phyloP scores from a whole-genome alignment of 768 basidiomycete genomes.

The Suillus subaureus region DNA sequence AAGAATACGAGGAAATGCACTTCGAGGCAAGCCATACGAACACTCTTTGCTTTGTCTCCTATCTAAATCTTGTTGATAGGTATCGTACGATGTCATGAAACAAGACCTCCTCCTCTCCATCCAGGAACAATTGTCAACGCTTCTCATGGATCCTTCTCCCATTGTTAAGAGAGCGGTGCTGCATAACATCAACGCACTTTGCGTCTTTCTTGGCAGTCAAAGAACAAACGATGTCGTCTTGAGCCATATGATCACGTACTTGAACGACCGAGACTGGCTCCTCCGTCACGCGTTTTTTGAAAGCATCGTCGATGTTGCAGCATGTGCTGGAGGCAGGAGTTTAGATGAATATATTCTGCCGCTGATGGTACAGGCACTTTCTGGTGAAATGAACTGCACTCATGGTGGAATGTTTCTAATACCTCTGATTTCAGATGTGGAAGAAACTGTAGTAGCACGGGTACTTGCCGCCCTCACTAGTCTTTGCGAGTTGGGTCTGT shows the following conservation, averaged over 20 bases:
- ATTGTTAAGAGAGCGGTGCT: slow-evolving; percentile 91
- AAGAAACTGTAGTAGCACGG: slow-evolving; percentile 91
- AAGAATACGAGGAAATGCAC: slow-evolving; percentile 76
- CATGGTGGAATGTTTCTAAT: not conserved
- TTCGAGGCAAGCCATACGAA: slow-evolving; percentile 62
- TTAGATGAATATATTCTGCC: slow-evolving; percentile 98
- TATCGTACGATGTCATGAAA: slow-evolving; percentile 87
- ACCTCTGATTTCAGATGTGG: slow-evolving; percentile 64
- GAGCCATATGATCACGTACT: slow-evolving; percentile 82
- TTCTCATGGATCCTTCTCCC: slow-evolving; percentile 87
- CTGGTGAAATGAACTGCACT: slow-evolving; percentile 54
- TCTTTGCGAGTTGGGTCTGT: slow-evolving; percentile 85
- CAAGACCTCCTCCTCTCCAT: slow-evolving; percentile 84
- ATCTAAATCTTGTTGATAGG: slow-evolving; percentile 43
- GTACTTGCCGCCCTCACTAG: slow-evolving; percentile 88
- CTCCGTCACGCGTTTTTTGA: slow-evolving; percentile 93
- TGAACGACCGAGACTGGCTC: slow-evolving; percentile 92
- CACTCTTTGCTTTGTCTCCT: not conserved
- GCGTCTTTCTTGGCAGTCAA: slow-evolving; percentile 91
- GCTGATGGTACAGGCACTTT: slow-evolving; percentile 92
- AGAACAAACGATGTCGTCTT: slow-evolving; percentile 94
- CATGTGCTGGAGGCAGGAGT: slow-evolving; percentile 88
- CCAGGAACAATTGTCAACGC: slow-evolving; percentile 83
- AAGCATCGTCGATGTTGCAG: slow-evolving; percentile 93
- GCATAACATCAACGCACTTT: slow-evolving; percentile 83